phyloP scores from a whole-genome alignment of 768 basidiomycete species.

The Rhodotorula graminis region DNA sequence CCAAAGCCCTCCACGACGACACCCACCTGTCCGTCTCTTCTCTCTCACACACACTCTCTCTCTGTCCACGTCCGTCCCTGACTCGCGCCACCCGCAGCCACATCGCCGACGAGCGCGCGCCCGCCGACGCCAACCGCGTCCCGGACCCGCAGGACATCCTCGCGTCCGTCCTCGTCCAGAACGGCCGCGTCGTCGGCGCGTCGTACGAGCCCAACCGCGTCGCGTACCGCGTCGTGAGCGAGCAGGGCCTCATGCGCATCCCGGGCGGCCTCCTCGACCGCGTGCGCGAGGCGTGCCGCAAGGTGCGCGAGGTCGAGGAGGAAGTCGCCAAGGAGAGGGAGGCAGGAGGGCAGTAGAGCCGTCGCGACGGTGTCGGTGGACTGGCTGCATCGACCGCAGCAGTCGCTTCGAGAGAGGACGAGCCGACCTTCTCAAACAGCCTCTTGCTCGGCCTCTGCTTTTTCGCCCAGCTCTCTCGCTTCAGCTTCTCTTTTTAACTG shows the following conservation, averaged over 20 bases:
- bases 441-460: no score
- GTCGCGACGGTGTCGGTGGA: no score
- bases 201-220: constrained; percentile 21
- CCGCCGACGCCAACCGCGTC: constrained; percentile 30
- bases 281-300: constrained; percentile 8
- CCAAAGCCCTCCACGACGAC: constrained; percentile 19
- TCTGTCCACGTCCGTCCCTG: background rate
- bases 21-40: constrained; percentile 19
- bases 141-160: constrained; percentile 34
- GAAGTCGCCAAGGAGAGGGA: constrained; percentile 11
- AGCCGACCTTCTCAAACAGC: no score
- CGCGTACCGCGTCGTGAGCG: constrained; percentile 31
- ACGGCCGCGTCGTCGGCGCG: constrained; percentile 1
- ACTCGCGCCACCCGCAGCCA: constrained; percentile 3
- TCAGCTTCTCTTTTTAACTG: no score
- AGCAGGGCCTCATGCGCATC: constrained; percentile 24
- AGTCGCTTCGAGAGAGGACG: no score
- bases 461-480: no score
- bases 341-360: background rate
- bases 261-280: background rate
- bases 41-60: no score
- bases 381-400: no score
- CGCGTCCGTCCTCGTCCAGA: constrained; percentile 31
- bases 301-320: constrained; percentile 19
- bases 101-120: constrained; percentile 29